phyloP scores from a whole-genome alignment of 495 filamentous ascomycete genomes.

The Tuber aestivum region DNA sequence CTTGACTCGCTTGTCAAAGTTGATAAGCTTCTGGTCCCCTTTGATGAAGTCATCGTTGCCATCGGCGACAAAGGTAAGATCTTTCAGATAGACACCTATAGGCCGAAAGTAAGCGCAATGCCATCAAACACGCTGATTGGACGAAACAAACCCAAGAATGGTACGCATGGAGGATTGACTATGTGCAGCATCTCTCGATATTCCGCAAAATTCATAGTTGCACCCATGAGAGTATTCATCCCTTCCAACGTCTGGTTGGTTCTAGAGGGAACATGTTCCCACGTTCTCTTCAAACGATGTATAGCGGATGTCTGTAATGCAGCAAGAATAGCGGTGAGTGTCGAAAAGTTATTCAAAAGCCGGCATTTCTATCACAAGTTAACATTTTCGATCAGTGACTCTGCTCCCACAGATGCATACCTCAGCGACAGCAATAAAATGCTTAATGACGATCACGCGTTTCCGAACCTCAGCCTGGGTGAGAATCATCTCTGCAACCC shows the following conservation, averaged over 20 bases:
- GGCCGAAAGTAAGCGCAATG: slow-evolving; percentile 21
- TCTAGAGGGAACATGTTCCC: slow-evolving; percentile 81
- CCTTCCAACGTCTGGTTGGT: slow-evolving; percentile 72
- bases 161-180: slow-evolving; percentile 93
- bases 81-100: slow-evolving; percentile 89
- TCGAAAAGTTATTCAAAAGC: slow-evolving; percentile 89
- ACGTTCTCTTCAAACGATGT: slow-evolving; percentile 87
- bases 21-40: slow-evolving; percentile 81
- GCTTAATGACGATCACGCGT: slow-evolving; percentile 93
- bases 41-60: slow-evolving; percentile 93
- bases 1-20: slow-evolving; percentile 96
- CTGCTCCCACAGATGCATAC: slow-evolving; percentile 50
- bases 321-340: slow-evolving; percentile 96
- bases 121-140: slow-evolving; percentile 2
- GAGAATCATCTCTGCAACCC: slow-evolving; percentile 99
- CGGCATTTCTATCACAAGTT: slow-evolving; percentile 72
- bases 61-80: slow-evolving; percentile 97
- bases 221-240: slow-evolving; percentile 92
- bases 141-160: slow-evolving; percentile 77
- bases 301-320: slow-evolving; percentile 91
- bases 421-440: slow-evolving; percentile 93
- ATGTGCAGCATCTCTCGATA: slow-evolving; percentile 88
- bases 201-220: slow-evolving; percentile 96
- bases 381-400: not conserved
- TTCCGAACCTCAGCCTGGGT: slow-evolving; percentile 90